Conservation (phyloP, 768 basidiomycete genomes). For the Suillus plorans region DNA sequence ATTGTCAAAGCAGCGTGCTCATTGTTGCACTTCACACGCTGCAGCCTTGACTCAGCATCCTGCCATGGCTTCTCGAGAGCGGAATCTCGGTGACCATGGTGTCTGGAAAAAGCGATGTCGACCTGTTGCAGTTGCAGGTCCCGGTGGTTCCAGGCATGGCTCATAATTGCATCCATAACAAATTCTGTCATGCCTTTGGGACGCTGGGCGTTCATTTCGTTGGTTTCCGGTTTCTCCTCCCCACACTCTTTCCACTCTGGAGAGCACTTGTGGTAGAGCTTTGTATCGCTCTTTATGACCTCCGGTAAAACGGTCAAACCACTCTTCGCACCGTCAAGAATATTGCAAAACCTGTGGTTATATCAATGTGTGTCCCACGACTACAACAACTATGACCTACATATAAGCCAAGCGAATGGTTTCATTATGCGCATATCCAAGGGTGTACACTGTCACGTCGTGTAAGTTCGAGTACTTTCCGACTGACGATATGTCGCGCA, state of each 20-base stretch:
- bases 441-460: slow-evolving; percentile 50
- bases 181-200: slow-evolving; percentile 14
- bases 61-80: slow-evolving; percentile 39
- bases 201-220: slow-evolving; percentile 13
- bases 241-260: slow-evolving; percentile 28
- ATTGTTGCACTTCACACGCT: slow-evolving; percentile 9
- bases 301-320: slow-evolving; percentile 45
- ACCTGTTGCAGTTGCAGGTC: slow-evolving; percentile 7
- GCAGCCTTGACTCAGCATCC: slow-evolving; percentile 27
- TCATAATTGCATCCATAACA: slow-evolving; percentile 32
- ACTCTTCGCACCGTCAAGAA: slow-evolving; percentile 62
- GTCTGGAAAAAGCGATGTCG: background rate
- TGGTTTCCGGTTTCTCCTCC: slow-evolving; percentile 1
- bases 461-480: slow-evolving; percentile 59
- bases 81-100: background rate
- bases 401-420: slow-evolving; percentile 58
- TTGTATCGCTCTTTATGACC: slow-evolving; percentile 30
- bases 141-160: slow-evolving; percentile 5
- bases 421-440: slow-evolving; percentile 49
- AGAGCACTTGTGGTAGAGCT: slow-evolving; percentile 20
- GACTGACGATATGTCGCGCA: slow-evolving; percentile 45
- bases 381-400: slow-evolving; percentile 31
- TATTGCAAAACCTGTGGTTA: slow-evolving; percentile 44
- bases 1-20: slow-evolving; percentile 18
- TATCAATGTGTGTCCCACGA: background rate